Conservation (phyloP, 306 rosid genomes). For the Fagus crenata region DNA sequence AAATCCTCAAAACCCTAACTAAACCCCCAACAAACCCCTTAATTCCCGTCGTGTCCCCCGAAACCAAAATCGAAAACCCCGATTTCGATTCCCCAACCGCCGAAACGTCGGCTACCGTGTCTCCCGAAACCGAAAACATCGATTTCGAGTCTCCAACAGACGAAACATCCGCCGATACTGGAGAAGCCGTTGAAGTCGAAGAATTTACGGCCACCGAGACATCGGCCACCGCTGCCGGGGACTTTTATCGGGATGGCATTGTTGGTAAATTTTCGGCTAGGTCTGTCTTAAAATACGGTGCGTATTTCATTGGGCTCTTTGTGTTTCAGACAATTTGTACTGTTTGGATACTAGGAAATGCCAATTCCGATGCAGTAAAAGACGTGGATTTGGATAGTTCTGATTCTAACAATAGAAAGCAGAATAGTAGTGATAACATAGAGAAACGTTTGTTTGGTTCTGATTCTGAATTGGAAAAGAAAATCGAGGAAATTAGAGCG, state of each 20-base stretch:
- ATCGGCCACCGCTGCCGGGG: conserved; percentile 1
- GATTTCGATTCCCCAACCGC: no score
- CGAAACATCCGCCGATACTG: conserved; percentile 9
- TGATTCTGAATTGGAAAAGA: conserved; percentile 39
- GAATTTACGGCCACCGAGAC: conserved; percentile 30
- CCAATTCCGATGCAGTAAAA: conserved; percentile 27
- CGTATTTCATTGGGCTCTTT: conserved; percentile 52
- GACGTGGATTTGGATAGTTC: conserved; percentile 28
- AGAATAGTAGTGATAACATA: neutral
- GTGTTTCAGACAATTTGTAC: conserved; percentile 57
- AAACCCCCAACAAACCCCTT: conserved; percentile 30
- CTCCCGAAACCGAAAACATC: neutral
- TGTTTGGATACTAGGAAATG: conserved; percentile 43
- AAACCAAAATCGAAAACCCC: neutral
- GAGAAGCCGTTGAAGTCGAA: conserved; percentile 29
- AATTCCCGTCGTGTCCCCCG: conserved; percentile 27
- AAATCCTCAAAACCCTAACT: conserved; percentile 58
- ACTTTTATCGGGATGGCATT: conserved; percentile 11
- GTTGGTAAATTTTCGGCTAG: conserved; percentile 39
- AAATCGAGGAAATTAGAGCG: conserved; percentile 69
- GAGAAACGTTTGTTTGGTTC: conserved; percentile 12
- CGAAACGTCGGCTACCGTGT: no score
- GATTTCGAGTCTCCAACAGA: conserved; percentile 22
- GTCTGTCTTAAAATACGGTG: conserved; percentile 52
- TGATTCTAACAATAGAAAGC: conserved; percentile 9